Base-by-base conservation (phyloP, 495 filamentous ascomycete genomes). In the Penicillium mononematosum region DNA sequence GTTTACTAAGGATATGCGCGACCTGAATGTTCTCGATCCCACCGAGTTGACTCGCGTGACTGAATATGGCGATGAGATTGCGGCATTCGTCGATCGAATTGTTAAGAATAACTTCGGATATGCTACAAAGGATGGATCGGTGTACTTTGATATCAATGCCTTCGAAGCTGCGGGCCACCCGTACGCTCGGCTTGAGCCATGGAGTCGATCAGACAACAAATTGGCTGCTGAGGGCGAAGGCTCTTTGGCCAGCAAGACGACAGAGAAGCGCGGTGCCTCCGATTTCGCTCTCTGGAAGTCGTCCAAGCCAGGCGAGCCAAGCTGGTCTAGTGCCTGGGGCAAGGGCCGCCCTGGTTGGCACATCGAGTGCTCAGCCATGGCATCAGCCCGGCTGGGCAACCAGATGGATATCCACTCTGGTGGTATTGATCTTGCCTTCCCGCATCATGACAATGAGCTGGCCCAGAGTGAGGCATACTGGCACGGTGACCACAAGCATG, bases 321-420 rank as follows among this genome's bases (percentile, higher is more conserved):
- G 81, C 58, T 98, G 94, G 94, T 74, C 84, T 11, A 91, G 86
- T 62, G 82, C 82, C 5, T 98, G 94, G 93, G 91, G 92, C 9
- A 77, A 83, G 45, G 92, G 93, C 25, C 80, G 94, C 19, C 94
- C 94, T 0, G 94, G 94, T 16, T 97, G 91, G 94, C 94, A 98
- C 70, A 97, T 98, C 59, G 93, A 98, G 76, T 98, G 94, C 83
- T 94, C 89, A 1, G 92, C 90, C 2, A 98, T 98, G 94, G 92
- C 92, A 1, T 92, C 88, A 3, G 88, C 90, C 53, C 83, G 88
- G 32, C 78, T 98, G 5, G 94, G 93, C 8, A 76, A 83, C 42
- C 76, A 83, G 53, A 88, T 98, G 71, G 94, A 98, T 72, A 89
- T 98, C 49, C 92, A 98, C 70, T 93, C 89, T 20, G 94, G 94